A percentile compares a stretch with the other conserved stretches of the same genome.
Evolutionary conservation across 306 rosid genomes (phyloP).

Genomic region (Herpetospermum pedunculosum): DNA sequence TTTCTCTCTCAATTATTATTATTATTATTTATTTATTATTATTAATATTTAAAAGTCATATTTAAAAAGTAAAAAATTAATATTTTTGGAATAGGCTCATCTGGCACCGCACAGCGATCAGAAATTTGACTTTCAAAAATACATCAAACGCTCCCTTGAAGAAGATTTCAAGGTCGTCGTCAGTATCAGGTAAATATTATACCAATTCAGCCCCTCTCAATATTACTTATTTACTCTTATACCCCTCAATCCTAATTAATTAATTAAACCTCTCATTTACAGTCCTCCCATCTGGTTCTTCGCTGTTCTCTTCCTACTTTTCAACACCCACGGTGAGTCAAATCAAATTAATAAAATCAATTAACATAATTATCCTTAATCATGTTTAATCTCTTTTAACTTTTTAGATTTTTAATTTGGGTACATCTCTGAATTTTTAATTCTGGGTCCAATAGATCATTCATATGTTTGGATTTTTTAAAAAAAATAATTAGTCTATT

Average conservation of each 20-base stretch:
- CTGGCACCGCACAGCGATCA: slow-evolving; percentile 72
- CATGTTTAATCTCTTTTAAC: neutral
- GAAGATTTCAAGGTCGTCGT: slow-evolving; percentile 93
- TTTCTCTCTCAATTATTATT: neutral
- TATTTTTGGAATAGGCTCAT: slow-evolving; percentile 43
- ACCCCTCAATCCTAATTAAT: neutral
- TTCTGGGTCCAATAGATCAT: too few relatives aligned
- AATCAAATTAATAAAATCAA: neutral
- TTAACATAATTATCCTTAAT: neutral
- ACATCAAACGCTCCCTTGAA: slow-evolving; percentile 67
- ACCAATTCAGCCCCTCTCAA: neutral
- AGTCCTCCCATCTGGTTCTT: slow-evolving; percentile 82
- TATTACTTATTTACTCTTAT: neutral
- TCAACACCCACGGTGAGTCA: slow-evolving; percentile 57
- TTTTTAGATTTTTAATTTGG: neutral
- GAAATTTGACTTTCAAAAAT: slow-evolving; percentile 61
- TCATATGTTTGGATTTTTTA: too few relatives aligned
- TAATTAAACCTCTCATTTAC: neutral
- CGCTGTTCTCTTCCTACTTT: slow-evolving; percentile 63
- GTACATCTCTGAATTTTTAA: too few relatives aligned
- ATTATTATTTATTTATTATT: neutral
- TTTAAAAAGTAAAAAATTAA: neutral
- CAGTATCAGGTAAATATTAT: slow-evolving; percentile 50
- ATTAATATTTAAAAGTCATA: neutral
- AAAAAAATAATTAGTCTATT: too few relatives aligned